Base-by-base conservation (phyloP, 2,329 filamentous ascomycete genomes). In the Trichoderma atrobrunneum region DNA sequence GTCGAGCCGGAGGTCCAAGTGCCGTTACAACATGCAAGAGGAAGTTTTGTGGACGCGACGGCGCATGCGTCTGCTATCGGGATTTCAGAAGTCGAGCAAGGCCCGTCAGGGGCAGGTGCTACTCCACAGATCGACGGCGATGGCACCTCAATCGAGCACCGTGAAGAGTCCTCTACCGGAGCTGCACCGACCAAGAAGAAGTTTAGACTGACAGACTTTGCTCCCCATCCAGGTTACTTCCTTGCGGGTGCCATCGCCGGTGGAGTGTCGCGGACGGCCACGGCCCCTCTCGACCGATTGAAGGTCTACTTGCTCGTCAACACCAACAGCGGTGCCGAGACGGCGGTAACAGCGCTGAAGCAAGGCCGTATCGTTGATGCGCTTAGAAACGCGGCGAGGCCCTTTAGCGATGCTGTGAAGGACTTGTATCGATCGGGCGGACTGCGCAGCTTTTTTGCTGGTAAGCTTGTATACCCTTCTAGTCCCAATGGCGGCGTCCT, bases 271-370 rank as follows among this genome's bases (percentile, higher is more conserved):
- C 92, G 96, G 80, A 98, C 96, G 80, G 92, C 93, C 75, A 99
- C 96, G 76, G 96, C 96, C 73, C 96, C 96, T 73, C 91, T 99
- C 82, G 96, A 99, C 84, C 94, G 96, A 77, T 87, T 99, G 72
- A 98, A 98, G 85, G 96, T 99, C 75, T 98, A 97, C 81, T 89
- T 99, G 68, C 96, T 99, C 78, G 95, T 97, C 68, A 95, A 97
- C 82, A 97, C 94, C 72, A 87, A 73, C 61, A 78, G 67, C 73
- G 74, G 77, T 67, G 54, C 88, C 76, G 84, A 86, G 77, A 86
- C 88, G 72, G 89, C 90, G 11, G 81, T 91, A 60, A 82, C 87
- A 71, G 91, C 92, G 16, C 89, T 90, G 4, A 94, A 92, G 79
- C 87, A 90, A 72, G 94, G 93, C 34, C 88, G 90, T 60, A 86